Percentiles rank a stretch among this genome's conserved stretches.
phyloP scores from a whole-genome alignment of 495 filamentous ascomycete genomes.

The Penicillium coffeae region DNA sequence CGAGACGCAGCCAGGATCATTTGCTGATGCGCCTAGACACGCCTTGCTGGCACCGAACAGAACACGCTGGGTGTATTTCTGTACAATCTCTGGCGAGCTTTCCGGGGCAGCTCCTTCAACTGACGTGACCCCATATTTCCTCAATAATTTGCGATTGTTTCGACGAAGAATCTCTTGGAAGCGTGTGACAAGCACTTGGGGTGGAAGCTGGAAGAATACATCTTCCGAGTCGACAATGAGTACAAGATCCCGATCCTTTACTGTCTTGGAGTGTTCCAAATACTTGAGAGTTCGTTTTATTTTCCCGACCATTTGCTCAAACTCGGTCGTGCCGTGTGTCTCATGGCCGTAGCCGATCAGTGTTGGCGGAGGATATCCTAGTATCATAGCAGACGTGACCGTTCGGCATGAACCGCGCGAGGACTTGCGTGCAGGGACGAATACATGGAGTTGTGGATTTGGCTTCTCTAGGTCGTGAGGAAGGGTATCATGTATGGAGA shows the following conservation, averaged over 20 bases:
- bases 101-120: slow-evolving; percentile 22
- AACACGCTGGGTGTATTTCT: slow-evolving; percentile 53
- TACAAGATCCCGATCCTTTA: slow-evolving; percentile 57
- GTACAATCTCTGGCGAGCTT: slow-evolving; percentile 29
- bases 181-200: slow-evolving; percentile 53
- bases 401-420: slow-evolving; percentile 56
- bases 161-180: slow-evolving; percentile 48
- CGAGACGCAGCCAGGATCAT: slow-evolving; percentile 49
- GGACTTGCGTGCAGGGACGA: slow-evolving; percentile 50
- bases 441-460: slow-evolving; percentile 58
- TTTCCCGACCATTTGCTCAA: slow-evolving; percentile 39
- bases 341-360: slow-evolving; percentile 44
- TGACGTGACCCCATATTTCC: slow-evolving; percentile 44
- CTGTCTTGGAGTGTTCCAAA: slow-evolving; percentile 43
- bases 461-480: slow-evolving; percentile 39
- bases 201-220: slow-evolving; percentile 59
- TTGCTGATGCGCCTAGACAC: slow-evolving; percentile 44
- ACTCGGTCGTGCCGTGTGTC: slow-evolving; percentile 27
- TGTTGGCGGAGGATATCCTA: slow-evolving; percentile 59
- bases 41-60: slow-evolving; percentile 59
- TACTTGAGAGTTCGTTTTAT: slow-evolving; percentile 52
- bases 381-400: slow-evolving; percentile 55
- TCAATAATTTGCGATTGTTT: slow-evolving; percentile 44
- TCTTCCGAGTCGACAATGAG: slow-evolving; percentile 56
- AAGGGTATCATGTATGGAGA: slow-evolving; percentile 25